phyloP scores from a whole-genome alignment of 164 flowering plant genomes.

The Echeveria elegans region DNA sequence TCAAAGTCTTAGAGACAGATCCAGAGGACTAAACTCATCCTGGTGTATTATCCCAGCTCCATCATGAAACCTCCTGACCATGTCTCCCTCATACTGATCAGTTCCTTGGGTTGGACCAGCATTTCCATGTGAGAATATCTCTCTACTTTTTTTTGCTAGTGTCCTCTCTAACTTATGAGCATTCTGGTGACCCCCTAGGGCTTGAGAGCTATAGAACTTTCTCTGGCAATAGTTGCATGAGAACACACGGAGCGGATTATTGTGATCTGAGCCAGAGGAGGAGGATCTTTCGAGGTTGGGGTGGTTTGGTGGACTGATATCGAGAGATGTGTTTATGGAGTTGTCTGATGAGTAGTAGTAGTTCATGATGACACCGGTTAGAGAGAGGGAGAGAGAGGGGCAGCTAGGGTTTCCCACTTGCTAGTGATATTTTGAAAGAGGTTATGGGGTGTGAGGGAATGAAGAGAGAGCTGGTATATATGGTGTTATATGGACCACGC shows the following conservation, averaged over 20 bases:
- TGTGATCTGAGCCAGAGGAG: background rate
- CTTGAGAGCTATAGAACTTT: slow-evolving; percentile 80
- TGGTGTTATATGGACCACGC: background rate
- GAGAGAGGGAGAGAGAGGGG: background rate
- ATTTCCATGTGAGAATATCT: slow-evolving; percentile 20
- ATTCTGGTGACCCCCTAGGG: slow-evolving; percentile 88
- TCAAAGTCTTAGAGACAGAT: slow-evolving; percentile 65
- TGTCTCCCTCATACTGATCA: slow-evolving; percentile 9
- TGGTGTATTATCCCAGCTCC: slow-evolving; percentile 16
- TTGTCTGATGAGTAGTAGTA: background rate
- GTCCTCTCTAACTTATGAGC: slow-evolving; percentile 82
- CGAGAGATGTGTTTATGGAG: slow-evolving; percentile 5
- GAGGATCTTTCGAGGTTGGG: background rate
- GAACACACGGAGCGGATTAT: slow-evolving; percentile 31
- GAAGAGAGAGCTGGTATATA: background rate
- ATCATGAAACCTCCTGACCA: slow-evolving; percentile 13
- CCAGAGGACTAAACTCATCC: slow-evolving; percentile 42
- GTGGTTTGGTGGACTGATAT: background rate
- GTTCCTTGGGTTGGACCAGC: background rate
- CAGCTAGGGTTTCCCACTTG: background rate
- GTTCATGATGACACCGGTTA: background rate
- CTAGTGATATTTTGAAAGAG: background rate
- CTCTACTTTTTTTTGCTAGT: slow-evolving; percentile 59
- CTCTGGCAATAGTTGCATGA: slow-evolving; percentile 73
- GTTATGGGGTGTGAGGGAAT: background rate